Evolutionary conservation across 2,329 filamentous ascomycete species (phyloP).

Genomic region (Pseudogymnoascus sp.): DNA sequence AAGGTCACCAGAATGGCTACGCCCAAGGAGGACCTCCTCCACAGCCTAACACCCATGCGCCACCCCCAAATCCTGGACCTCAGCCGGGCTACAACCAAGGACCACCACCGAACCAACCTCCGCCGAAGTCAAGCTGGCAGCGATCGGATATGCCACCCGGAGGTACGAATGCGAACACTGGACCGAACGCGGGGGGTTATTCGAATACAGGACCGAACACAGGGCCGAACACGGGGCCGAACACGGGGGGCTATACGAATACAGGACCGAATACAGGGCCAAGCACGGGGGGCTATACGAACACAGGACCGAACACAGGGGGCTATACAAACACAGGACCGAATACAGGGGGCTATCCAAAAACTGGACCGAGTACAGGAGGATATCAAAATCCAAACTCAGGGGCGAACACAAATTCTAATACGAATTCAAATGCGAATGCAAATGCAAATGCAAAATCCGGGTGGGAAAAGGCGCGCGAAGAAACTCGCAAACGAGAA

Average conservation of each 20-base stretch:
- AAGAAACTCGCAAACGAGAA: conserved; percentile 60
- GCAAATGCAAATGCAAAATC: conserved; percentile 32
- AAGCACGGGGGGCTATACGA: conserved; percentile 12
- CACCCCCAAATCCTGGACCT: conserved; percentile 29
- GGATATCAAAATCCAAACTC: conserved; percentile 2
- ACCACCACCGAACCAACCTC: conserved; percentile 17
- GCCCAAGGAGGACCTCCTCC: conserved; percentile 22
- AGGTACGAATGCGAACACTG: background rate
- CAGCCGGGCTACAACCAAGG: conserved; percentile 25
- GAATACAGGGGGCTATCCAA: conserved; percentile 1
- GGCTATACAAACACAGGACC: conserved; percentile 2
- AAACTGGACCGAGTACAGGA: background rate
- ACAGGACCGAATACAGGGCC: background rate
- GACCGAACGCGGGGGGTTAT: background rate
- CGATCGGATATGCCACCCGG: background rate
- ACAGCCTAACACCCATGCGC: conserved; percentile 25
- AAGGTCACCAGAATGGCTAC: conserved; percentile 20
- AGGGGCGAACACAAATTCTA: conserved; percentile 1
- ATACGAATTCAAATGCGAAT: background rate
- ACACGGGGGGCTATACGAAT: background rate
- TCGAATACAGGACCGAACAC: background rate
- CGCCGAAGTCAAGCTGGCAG: conserved; percentile 6
- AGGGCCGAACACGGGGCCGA: no score
- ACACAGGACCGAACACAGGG: conserved; percentile 17
- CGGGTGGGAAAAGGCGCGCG: conserved; percentile 62